Conservation (phyloP, 495 filamentous ascomycete genomes). For the Hyaloscypha finlandica region DNA sequence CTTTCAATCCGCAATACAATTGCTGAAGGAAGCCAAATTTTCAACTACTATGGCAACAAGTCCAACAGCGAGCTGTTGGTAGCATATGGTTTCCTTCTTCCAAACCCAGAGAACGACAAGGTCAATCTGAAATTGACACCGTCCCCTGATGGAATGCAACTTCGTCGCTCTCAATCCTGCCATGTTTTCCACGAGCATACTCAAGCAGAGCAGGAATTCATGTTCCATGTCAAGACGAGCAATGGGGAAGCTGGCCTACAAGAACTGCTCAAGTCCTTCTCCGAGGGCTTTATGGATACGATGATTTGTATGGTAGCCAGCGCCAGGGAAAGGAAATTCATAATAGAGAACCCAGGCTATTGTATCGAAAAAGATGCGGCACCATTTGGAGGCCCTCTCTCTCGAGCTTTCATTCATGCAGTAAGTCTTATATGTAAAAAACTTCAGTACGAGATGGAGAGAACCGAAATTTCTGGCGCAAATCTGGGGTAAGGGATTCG, state of each 20-base stretch:
- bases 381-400: constrained; percentile 11
- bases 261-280: constrained; percentile 9
- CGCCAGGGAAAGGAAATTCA: constrained; percentile 14
- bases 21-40: constrained; percentile 42
- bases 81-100: constrained; percentile 53
- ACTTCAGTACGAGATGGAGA: constrained; percentile 16
- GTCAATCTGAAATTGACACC: constrained; percentile 34
- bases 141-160: background rate
- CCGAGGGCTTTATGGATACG: constrained; percentile 25
- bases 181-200: background rate
- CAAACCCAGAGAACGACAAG: constrained; percentile 30
- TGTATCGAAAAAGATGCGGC: constrained; percentile 13
- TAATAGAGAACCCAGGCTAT: constrained; percentile 5
- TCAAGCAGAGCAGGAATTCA: constrained; percentile 21
- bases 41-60: constrained; percentile 57
- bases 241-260: background rate
- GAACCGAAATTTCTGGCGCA: constrained; percentile 1
- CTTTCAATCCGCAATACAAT: constrained; percentile 23
- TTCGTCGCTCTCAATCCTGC: constrained; percentile 23
- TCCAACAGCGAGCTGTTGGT: constrained; percentile 50
- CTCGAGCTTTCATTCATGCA: background rate
- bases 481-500: constrained; percentile 15
- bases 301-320: constrained; percentile 30
- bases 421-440: constrained; percentile 16
- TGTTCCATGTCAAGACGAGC: constrained; percentile 11